Evolutionary conservation across 2,329 filamentous ascomycete genomes (phyloP).

Genomic region (Alternaria viburni): DNA sequence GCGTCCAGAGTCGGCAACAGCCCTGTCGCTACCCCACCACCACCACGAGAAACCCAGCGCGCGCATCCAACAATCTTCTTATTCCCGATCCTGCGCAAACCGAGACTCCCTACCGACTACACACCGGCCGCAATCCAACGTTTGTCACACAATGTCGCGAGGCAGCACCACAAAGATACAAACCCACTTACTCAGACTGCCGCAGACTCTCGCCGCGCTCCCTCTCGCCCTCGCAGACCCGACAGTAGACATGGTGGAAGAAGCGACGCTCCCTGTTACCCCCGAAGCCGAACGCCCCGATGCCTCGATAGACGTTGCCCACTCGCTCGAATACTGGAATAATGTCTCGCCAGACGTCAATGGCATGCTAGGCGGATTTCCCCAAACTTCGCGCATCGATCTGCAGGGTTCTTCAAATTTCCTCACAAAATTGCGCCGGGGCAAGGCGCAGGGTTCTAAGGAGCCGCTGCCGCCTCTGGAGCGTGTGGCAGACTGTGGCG

Average conservation of each 20-base stretch:
- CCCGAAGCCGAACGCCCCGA: slow-evolving; percentile 42
- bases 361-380: slow-evolving; percentile 82
- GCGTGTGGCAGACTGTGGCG: slow-evolving; percentile 65
- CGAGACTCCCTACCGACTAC: background rate
- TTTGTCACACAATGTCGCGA: background rate
- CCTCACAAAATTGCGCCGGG: slow-evolving; percentile 65
- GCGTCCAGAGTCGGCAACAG: background rate
- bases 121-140: background rate
- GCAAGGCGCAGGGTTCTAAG: slow-evolving; percentile 32
- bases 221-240: background rate
- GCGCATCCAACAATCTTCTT: background rate
- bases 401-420: slow-evolving; percentile 74
- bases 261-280: slow-evolving; percentile 27
- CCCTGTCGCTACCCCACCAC: slow-evolving; percentile 22
- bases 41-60: slow-evolving; percentile 6
- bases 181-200: slow-evolving; percentile 1
- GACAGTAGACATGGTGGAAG: slow-evolving; percentile 36
- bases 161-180: background rate
- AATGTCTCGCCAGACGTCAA: slow-evolving; percentile 61
- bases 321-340: slow-evolving; percentile 60
- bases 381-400: slow-evolving; percentile 72
- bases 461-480: slow-evolving; percentile 38
- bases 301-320: slow-evolving; percentile 53
- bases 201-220: slow-evolving; percentile 5
- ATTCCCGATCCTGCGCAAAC: background rate